Evolutionary conservation across 2,329 filamentous ascomycete genomes (phyloP), one percentile per base, ranked within the genome.

Genomic region (Huntiella bhutanensis): DNA sequence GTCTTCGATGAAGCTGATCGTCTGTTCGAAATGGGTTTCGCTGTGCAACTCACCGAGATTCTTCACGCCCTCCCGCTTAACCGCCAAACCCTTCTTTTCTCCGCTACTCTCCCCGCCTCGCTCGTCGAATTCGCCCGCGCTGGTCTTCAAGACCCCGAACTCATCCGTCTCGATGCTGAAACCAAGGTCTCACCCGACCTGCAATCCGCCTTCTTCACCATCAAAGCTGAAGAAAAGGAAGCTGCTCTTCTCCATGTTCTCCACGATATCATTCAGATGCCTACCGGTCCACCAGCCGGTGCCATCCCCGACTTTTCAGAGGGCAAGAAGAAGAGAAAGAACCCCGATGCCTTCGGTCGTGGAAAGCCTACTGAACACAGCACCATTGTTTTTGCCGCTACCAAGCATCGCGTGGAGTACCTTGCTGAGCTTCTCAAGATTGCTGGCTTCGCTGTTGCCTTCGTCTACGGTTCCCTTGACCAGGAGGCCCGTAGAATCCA

Each of bases 21-120:
- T 46, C 68, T 98, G 15, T 98, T 98, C 61, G 91, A 98, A 59
- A 95, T 98, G 88, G 92, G 91, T 55, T 98, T 98, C 59, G 86
- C 87, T 4, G 78, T 83, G 3, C 91, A 98, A 58, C 67, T 98
- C 54, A 81, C 82, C 1, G 91, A 98, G 59, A 96, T 96, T 67
- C 66, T 98, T 44, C 78, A 94, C 57, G 82, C 86, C 0, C 66
- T 98, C 12, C 91, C 92, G 1, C 67, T 75, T 0, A 82, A 79
- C 17, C 73, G 92, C 49, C 91, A 98, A 59, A 98, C 87, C 3
- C 66, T 96, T 5, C 69, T 98, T 2, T 98, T 98, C 61, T 98
- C 91, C 33, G 91, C 91, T 0, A 98, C 91, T 0, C 68, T 98
- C 15, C 91, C 91, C 1, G 88, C 88, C 48, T 93, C 86, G 0